These are phyloP conservation scores for Alternaria angustiovoidea DNA, from an alignment of 2,329 filamentous ascomycete species.

Conservation along the genomic window DNA sequence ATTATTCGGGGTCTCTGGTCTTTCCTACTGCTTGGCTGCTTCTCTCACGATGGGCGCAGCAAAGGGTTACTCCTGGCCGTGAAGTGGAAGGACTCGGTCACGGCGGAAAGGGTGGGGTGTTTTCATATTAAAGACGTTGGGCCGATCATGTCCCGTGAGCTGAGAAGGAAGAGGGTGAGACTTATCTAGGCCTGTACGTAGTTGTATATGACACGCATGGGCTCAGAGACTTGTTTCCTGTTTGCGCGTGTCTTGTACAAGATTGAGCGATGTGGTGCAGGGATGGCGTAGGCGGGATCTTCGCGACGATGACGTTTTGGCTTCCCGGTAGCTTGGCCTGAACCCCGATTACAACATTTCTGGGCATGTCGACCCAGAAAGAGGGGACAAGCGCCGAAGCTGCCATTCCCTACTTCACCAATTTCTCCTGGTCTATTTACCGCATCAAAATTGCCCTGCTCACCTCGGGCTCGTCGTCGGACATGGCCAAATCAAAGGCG, in stretches of 20 bases:
- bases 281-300: slow-evolving; percentile 21
- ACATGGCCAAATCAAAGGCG: slow-evolving; percentile 51
- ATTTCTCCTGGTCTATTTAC: slow-evolving; percentile 28
- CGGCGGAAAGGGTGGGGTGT: too few relatives aligned
- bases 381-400: slow-evolving; percentile 22
- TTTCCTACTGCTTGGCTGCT: too few relatives aligned
- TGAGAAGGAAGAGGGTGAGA: too few relatives aligned
- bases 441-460: slow-evolving; percentile 30
- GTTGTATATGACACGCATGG: too few relatives aligned
- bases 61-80: too few relatives aligned
- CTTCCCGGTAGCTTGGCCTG: slow-evolving; percentile 32
- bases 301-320: slow-evolving; percentile 40
- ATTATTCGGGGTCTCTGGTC: too few relatives aligned
- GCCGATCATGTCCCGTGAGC: too few relatives aligned
- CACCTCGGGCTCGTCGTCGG: slow-evolving; percentile 26
- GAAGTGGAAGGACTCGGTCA: too few relatives aligned
- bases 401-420: slow-evolving; percentile 28
- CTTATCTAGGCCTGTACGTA: too few relatives aligned
- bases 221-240: too few relatives aligned
- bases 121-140: too few relatives aligned
- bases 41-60: too few relatives aligned
- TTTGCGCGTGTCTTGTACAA: slow-evolving; percentile 1
- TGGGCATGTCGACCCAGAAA: slow-evolving; percentile 30
- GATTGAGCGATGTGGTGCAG: slow-evolving; percentile 30
- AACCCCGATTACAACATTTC: slow-evolving; percentile 34